Evolutionary conservation across 108 stramenopile species (phyloP), one percentile per base, ranked within the genome.

Genomic region (Poteriospumella lacustris): DNA sequence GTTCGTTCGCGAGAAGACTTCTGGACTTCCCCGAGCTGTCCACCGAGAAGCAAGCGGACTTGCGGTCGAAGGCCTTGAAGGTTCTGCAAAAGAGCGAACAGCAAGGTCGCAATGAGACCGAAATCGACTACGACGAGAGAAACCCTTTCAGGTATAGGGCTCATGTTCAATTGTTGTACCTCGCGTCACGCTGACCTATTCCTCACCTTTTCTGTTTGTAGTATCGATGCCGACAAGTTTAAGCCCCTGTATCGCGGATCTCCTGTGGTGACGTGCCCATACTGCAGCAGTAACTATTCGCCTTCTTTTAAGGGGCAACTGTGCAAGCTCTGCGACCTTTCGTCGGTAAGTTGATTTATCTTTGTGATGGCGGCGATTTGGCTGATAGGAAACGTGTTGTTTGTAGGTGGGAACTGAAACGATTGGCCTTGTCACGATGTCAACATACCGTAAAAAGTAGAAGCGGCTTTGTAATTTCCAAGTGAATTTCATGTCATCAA

Each of bases 71-170:
- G 92, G 96, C 96, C 1, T 88, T 87, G 43, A 95, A 96, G 87
- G 94, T 99, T 0, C 85, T 97, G 44, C 93, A 95, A 79, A 95
- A 94, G 87, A 91, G 90, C 75, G 94, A 99, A 81, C 94, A 97
- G 83, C 93, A 94, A 91, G 98, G 91, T 39, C 91, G 95, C 26
- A 99, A 99, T 81, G 96, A 96, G 77, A 89, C 93, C 79, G 82
- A 88, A 64, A 84, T 99, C 40, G 92, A 99, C 78, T 99, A 97
- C 80, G 95, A 99, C 80, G 95, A 95, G 79, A 88, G 90, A 44
- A 92, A 93, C 80, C 80, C 94, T 0, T 99, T 99, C 84, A 84
- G 64, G 64, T n/a, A n/a, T n/a, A n/a, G n/a, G n/a, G n/a, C n/a
- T n/a, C n/a, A n/a, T n/a, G n/a, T n/a, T n/a, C n/a, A n/a, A n/a